Evolutionary conservation across 768 basidiomycete species (phyloP), one percentile per base, ranked within the genome.

Genomic region (Rhizopogon vesiculosus): DNA sequence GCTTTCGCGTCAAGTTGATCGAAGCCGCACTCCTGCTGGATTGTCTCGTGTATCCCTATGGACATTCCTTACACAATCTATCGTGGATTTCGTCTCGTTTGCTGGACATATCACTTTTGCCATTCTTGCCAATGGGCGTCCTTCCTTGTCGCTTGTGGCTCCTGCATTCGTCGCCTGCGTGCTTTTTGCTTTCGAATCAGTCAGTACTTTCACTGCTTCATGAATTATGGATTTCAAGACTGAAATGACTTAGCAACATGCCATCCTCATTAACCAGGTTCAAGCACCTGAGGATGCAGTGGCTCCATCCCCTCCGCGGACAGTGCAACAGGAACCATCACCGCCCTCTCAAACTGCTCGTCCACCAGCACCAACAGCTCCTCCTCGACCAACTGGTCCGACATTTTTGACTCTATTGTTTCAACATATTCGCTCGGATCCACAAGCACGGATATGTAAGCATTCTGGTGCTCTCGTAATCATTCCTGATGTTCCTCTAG

Each of bases 71-170:
- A 73, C 85, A 6, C 91, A 94, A 69, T 81, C 87, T 5, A 80
- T 86, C 1, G 80, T 91, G 18, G 93, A 97, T 64, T 82, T 89
- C 0, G 84, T 93, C 42, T 84, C 89, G 0, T 95, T 96, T 66
- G 89, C 90, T 18, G 89, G 88, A 0, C 91, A 95, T 62, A 84
- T 94, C 53, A 94, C 92, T 0, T 87, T 96, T 56, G 91, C 90
- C 4, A 87, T 95, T 54, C 72, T 94, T 39, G 85, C 89, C 3
- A 89, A 94, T 58, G 92, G 92, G 42, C 75, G 85, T 31, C 82
- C 91, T 2, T 92, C 91, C 1, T 69, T 96, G 22, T 86, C 91
- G 1, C 76, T 94, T 25, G 77, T 94, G 41, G 87, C 88, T 0
- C 92, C 93, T 1, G 91, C 91, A 0, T 95, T 93, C 63, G 64